Base-by-base conservation (phyloP, 2,329 filamentous ascomycete species). In the Penicillium corylophilum region DNA sequence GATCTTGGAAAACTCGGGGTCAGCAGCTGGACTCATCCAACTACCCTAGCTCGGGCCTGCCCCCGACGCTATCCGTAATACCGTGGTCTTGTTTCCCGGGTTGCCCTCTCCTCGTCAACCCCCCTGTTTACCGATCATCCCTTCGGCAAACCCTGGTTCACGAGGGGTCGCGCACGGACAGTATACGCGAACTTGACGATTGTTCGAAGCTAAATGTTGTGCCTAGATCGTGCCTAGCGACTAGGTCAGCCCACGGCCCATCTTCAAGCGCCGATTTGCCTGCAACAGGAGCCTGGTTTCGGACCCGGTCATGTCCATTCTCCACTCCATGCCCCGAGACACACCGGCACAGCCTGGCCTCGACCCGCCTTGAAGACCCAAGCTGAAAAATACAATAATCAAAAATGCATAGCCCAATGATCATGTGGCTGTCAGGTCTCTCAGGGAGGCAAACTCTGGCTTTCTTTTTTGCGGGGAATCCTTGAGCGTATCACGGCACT, bases 381-480 rank as follows among this genome's bases (percentile, higher is more conserved):
- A 49, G 45, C 50, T 50, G 55, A 56, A 46, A 38, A 38, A 20
- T 7, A 18, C 20, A 38, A 22, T 16, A 7, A 38, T n/a, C 35
- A 5, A 38, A 18, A 13, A 7, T 38, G 4, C 35, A 22, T 38
- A 5, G 48, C 31, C 48, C 39, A 51, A 47, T 36, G 48, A 60
- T 62, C 58, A 61, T 61, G 58, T 61, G 60, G 53, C 52, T 46
- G 51, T 39, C 18, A 50, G 28, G 57, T 51, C 44, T 50, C 47
- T 43, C 49, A 39, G 35, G 43, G 36, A 48, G 48, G 41, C 50
- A 51, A 56, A 50, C 36, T 52, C 49, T 47, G 48, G 50, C 48
- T 51, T 51, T 9, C 46, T 49, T 20, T 48, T 56, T 62, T 63
- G 61, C 61, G 61, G 61, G 61, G 61, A 63, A 63, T 56, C 61